These are phyloP conservation scores for Stentor coeruleus DNA, from an alignment of 73 alveolate species.

Conservation along the genomic window DNA sequence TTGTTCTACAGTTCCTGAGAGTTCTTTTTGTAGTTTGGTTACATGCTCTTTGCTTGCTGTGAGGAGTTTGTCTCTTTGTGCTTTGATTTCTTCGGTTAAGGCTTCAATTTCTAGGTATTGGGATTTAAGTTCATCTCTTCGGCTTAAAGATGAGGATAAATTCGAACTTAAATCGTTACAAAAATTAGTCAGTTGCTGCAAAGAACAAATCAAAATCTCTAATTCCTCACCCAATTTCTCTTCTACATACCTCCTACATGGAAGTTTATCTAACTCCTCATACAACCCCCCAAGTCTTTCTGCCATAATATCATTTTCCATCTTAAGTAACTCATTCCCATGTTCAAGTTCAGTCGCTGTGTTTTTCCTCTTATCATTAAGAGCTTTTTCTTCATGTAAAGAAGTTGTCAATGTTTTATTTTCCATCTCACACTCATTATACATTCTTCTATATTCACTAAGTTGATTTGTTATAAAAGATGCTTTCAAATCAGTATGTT, in stretches of 20 bases:
- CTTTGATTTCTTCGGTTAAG: constrained; percentile 16
- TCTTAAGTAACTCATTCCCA: constrained; percentile 30
- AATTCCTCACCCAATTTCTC: constrained; percentile 19
- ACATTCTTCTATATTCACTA: not conserved
- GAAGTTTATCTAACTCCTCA: constrained; percentile 37
- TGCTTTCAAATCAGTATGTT: not conserved
- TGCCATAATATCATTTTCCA: constrained; percentile 66
- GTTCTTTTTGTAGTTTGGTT: not conserved
- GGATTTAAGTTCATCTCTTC: constrained; percentile 5
- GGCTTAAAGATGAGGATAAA: not conserved
- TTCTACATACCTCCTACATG: constrained; percentile 42
- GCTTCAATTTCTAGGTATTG: not conserved
- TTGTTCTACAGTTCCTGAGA: not conserved
- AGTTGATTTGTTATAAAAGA: not conserved
- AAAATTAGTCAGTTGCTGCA: not conserved
- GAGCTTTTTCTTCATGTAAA: constrained; percentile 43
- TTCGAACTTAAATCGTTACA: not conserved
- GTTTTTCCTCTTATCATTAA: constrained; percentile 45
- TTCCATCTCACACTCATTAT: constrained; percentile 8
- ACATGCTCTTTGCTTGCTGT: not conserved
- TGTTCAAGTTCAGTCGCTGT: constrained; percentile 51
- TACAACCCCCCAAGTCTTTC: constrained; percentile 43
- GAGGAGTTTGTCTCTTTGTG: not conserved
- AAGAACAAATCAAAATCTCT: not conserved
- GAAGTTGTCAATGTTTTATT: constrained; percentile 7